phyloP scores from a whole-genome alignment of 1,284 basidiomycete species.

The Thelephora terrestris region DNA sequence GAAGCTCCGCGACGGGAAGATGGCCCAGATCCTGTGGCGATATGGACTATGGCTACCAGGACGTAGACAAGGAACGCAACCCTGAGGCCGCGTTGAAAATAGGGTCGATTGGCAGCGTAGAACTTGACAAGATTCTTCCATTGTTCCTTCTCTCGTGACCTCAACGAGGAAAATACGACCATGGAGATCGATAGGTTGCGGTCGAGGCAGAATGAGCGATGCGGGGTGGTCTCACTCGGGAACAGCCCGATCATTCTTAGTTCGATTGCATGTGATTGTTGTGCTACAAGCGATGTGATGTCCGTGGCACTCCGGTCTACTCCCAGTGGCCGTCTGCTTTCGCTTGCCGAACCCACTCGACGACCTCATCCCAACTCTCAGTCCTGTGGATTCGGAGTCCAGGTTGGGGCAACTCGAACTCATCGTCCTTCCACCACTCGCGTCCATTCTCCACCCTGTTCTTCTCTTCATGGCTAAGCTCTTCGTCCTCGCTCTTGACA shows the following conservation, averaged over 20 bases:
- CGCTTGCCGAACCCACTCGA: slow-evolving; percentile 34
- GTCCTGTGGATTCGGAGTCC: slow-evolving; percentile 37
- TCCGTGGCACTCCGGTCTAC: slow-evolving; percentile 7
- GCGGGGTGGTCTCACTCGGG: neutral
- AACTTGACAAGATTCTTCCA: slow-evolving; percentile 33
- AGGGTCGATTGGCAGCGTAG: slow-evolving; percentile 56
- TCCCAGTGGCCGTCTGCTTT: slow-evolving; percentile 18
- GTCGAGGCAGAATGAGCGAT: neutral
- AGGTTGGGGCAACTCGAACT: slow-evolving; percentile 29
- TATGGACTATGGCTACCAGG: slow-evolving; percentile 45
- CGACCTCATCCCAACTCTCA: slow-evolving; percentile 46
- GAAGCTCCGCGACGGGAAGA: slow-evolving; percentile 12
- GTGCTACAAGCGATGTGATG: neutral
- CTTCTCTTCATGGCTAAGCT: slow-evolving; percentile 49
- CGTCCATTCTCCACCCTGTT: slow-evolving; percentile 36
- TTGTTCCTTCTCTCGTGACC: slow-evolving; percentile 13
- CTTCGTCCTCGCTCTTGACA: slow-evolving; percentile 35
- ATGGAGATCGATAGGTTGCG: slow-evolving; percentile 10
- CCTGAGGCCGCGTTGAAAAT: slow-evolving; percentile 61
- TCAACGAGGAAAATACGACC: slow-evolving; percentile 20
- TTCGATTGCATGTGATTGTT: slow-evolving; percentile 1
- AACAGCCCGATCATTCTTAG: neutral
- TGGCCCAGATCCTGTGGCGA: slow-evolving; percentile 34
- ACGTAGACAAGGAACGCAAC: slow-evolving; percentile 54
- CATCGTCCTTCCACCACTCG: slow-evolving; percentile 51